Evolutionary conservation across 2,329 filamentous ascomycete species (phyloP).

Genomic region (Aspergillus phoenicis): DNA sequence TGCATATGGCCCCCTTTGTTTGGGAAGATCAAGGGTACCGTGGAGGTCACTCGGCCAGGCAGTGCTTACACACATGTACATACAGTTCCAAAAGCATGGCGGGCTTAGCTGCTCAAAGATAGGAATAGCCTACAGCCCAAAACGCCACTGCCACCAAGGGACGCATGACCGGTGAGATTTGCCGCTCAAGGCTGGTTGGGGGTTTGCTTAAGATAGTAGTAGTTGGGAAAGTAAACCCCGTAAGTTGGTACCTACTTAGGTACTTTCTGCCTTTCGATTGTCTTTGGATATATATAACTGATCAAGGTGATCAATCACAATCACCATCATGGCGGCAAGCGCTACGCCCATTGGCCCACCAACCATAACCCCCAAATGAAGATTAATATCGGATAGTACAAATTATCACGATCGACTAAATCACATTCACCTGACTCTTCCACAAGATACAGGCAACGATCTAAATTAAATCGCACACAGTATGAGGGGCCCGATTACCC

Average conservation of each 20-base stretch:
- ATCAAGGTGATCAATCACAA: slow-evolving; percentile 10
- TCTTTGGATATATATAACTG: background rate
- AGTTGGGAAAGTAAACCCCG: background rate
- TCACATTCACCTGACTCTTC: background rate
- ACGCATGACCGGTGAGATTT: background rate
- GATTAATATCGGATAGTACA: slow-evolving; percentile 1
- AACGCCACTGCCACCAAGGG: background rate
- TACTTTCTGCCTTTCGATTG: background rate
- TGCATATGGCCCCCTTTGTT: background rate
- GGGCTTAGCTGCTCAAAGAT: background rate
- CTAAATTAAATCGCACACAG: background rate
- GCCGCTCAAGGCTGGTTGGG: background rate
- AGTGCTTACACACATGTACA: too few species aligned
- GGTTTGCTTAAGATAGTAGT: background rate
- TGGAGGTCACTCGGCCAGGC: too few species aligned
- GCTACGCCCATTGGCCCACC: slow-evolving; percentile 1
- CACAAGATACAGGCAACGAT: background rate
- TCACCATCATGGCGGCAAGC: background rate
- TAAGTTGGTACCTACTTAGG: background rate
- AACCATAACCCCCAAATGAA: background rate
- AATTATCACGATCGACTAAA: slow-evolving; percentile 3
- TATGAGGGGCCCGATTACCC: slow-evolving; percentile 2
- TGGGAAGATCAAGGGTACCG: background rate
- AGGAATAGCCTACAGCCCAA: background rate
- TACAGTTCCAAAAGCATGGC: background rate